Evolutionary conservation across 2,329 filamentous ascomycete species (phyloP).

Genomic region (Paraphoma chrysanthemicola): DNA sequence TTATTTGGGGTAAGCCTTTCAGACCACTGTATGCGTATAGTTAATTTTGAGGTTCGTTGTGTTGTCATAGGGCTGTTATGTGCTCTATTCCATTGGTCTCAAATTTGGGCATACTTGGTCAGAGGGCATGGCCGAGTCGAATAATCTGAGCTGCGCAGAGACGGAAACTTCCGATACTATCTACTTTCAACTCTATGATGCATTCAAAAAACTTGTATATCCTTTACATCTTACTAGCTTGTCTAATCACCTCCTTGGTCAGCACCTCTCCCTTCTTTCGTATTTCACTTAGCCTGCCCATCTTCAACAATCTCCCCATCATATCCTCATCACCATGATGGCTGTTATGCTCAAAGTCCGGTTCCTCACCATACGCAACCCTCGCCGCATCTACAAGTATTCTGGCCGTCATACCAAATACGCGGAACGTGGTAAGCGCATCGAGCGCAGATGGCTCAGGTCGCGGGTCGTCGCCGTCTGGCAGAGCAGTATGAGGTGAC

Average conservation of each 20-base stretch:
- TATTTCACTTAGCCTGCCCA: conserved; percentile 63
- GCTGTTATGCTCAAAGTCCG: conserved; percentile 79
- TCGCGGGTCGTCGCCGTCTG: conserved; percentile 27
- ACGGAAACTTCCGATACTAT: too few relatives aligned
- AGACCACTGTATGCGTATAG: too few relatives aligned
- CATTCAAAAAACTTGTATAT: not conserved
- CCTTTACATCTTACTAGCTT: conserved; percentile 56
- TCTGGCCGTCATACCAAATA: conserved; percentile 94
- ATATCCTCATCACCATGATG: conserved; percentile 72
- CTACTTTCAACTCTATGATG: too few relatives aligned
- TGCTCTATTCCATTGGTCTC: too few relatives aligned
- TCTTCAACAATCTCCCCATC: conserved; percentile 62
- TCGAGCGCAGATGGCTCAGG: conserved; percentile 49
- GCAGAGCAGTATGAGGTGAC: conserved; percentile 3
- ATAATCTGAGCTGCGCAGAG: too few relatives aligned
- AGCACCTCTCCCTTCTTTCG: conserved; percentile 60
- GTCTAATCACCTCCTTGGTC: conserved; percentile 58
- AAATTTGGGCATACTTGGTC: too few relatives aligned
- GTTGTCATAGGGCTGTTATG: too few relatives aligned
- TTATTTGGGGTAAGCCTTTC: too few relatives aligned
- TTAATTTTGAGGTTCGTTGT: too few relatives aligned
- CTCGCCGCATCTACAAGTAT: conserved; percentile 88
- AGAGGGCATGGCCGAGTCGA: too few relatives aligned
- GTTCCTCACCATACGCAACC: conserved; percentile 81
- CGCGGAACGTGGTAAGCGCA: conserved; percentile 71